Evolutionary conservation across 148 eudicot genomes (phyloP), one percentile per base, ranked within the genome.

Genomic region (Fagopyrum tataricum): DNA sequence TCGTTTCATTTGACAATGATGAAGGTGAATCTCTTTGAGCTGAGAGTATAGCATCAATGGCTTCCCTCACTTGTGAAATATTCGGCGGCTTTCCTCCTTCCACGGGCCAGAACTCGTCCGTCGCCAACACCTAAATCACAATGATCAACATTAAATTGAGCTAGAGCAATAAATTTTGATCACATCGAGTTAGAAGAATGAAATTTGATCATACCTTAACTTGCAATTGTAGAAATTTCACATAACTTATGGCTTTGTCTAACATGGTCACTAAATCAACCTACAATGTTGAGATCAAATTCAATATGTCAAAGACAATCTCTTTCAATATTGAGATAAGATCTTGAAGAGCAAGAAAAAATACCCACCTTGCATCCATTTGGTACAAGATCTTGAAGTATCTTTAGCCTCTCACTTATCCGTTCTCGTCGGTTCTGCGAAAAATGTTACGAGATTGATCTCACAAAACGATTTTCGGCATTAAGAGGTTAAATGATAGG

Each of bases 181-280:
- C 17, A 64, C 42, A 95, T 31, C 2, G 37, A 47, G 56, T 1
- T 51, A 51, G 40, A 59, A 11, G 40, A 59, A 24, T 23, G 66
- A 59, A 6, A 23, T 15, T 24, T 59, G 11, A 59, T 23, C 17
- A 64, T 55, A 95, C 98, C 97, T 91, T 91, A 71, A 92, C 96
- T 91, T 95, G 99, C 62, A 95, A 73, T 20, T 95, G 99, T 21
- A 95, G 96, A 78, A 95, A 95, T 83, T 95, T 95, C 76, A 95
- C 97, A 73, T 95, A 95, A 56, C 96, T 81, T 31, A 91, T 91
- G 49, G 97, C 99, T 79, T 95, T 95, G 78, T 95, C 99, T 74
- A 95, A 58, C 99, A 95, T 95, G 20, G 99, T 95, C 12, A 95
- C 99, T 82, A 95, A 74, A 90, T 95, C 99, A 85, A 95, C 99